These are phyloP conservation scores for Metschnikowia baotianmanensis DNA, from an alignment of 805 yeast genomes.

Conservation along the genomic window DNA sequence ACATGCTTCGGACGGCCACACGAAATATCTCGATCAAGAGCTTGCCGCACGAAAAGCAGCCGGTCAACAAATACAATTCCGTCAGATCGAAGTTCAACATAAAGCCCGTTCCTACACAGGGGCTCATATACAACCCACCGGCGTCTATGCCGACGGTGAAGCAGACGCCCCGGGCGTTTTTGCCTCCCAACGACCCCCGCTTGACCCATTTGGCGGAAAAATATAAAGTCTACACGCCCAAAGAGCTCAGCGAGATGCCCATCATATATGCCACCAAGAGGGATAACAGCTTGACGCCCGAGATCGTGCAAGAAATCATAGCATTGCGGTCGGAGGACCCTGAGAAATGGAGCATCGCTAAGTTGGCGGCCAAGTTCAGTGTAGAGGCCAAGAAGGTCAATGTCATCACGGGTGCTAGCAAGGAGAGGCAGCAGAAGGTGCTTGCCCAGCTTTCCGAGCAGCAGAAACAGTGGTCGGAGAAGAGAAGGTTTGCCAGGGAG, in stretches of 20 bases:
- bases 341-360: constrained; percentile 57
- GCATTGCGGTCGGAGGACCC: constrained; percentile 58
- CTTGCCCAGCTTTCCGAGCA: constrained; percentile 43
- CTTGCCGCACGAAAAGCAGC: constrained; percentile 39
- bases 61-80: constrained; percentile 57
- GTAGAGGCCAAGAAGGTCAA: constrained; percentile 42
- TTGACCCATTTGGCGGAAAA: constrained; percentile 32
- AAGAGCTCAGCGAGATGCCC: constrained; percentile 39
- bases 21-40: constrained; percentile 19
- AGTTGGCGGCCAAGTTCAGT: constrained; percentile 57
- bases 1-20: constrained; percentile 14
- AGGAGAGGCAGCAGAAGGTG: constrained; percentile 45
- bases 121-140: constrained; percentile 64
- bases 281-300: constrained; percentile 55
- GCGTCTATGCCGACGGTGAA: constrained; percentile 48
- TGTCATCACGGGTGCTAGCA: constrained; percentile 44
- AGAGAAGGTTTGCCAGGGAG: constrained; percentile 46
- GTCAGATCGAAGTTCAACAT: constrained; percentile 65
- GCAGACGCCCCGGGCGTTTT: constrained; percentile 67
- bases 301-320: constrained; percentile 56
- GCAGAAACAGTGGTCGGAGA: constrained; percentile 48
- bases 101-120: constrained; percentile 55
- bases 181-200: constrained; percentile 63
- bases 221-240: constrained; percentile 28
- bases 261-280: constrained; percentile 37